Evolutionary conservation across 306 rosid species (phyloP).

Genomic region (Dalbergia cultrata): DNA sequence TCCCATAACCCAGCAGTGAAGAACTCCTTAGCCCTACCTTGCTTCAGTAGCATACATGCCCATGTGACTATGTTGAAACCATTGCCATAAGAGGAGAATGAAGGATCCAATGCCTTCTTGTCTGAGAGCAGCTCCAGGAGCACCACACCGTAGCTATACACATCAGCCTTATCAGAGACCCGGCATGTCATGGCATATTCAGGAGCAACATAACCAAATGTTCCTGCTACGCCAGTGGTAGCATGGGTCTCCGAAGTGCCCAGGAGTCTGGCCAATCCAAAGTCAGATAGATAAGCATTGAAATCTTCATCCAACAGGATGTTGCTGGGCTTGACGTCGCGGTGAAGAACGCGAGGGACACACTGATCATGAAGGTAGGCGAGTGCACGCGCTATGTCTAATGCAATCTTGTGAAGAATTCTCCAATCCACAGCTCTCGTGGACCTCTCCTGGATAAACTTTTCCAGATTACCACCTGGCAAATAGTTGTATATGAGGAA

Average conservation of each 20-base stretch:
- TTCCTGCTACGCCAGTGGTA: conserved; percentile 97
- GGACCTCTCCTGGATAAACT: conserved; percentile 89
- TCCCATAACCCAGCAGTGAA: conserved; percentile 90
- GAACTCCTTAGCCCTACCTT: conserved; percentile 89
- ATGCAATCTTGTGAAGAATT: conserved; percentile 90
- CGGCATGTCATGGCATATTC: conserved; percentile 99
- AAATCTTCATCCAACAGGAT: conserved; percentile 86
- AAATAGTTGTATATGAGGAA: conserved; percentile 86
- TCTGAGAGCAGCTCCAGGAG: conserved; percentile 92
- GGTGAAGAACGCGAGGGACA: conserved; percentile 93
- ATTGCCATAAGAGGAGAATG: conserved; percentile 83
- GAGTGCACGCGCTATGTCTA: conserved; percentile 90
- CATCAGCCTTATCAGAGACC: conserved; percentile 94
- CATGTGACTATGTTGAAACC: conserved; percentile 95
- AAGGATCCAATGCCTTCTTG: conserved; percentile 93
- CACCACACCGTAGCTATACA: conserved; percentile 97
- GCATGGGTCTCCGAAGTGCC: conserved; percentile 99
- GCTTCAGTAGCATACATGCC: conserved; percentile 86
- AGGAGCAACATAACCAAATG: conserved; percentile 96
- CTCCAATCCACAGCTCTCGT: conserved; percentile 91
- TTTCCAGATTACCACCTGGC: conserved; percentile 91
- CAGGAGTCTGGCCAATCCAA: conserved; percentile 91
- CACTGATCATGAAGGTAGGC: conserved; percentile 92
- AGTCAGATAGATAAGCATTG: conserved; percentile 91
- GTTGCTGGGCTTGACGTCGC: conserved; percentile 96